Conservation (phyloP, 2,329 filamentous ascomycete species). For the Phaeosphaeriaceae sp. region DNA sequence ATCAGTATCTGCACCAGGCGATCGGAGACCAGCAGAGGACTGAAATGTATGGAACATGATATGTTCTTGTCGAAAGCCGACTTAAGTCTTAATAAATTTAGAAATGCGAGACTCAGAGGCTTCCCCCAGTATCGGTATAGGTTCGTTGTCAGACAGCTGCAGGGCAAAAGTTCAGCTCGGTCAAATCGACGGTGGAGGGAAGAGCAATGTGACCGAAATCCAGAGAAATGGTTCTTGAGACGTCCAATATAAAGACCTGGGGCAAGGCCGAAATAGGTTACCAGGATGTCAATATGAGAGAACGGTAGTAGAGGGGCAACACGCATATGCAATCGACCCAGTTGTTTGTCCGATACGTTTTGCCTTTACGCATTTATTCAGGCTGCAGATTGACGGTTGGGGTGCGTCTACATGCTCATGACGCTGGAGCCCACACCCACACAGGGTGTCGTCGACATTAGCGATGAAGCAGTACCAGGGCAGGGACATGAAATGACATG, state of each 20-base stretch:
- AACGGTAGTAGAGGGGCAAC: slow-evolving; percentile 17
- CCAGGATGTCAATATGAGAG: slow-evolving; percentile 8
- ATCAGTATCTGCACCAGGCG: slow-evolving; percentile 42
- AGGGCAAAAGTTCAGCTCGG: slow-evolving; percentile 12
- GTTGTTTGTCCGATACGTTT: slow-evolving; percentile 6
- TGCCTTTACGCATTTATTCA: slow-evolving; percentile 21
- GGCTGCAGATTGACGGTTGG: slow-evolving; percentile 26
- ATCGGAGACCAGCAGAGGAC: slow-evolving; percentile 41
- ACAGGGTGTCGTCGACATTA: slow-evolving; percentile 10
- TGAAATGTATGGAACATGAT: slow-evolving; percentile 57
- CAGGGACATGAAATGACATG: background rate
- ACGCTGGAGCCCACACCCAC: slow-evolving; percentile 11
- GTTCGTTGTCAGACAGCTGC: slow-evolving; percentile 12
- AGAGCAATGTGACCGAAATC: slow-evolving; percentile 7
- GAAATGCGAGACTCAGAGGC: slow-evolving; percentile 8
- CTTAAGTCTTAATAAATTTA: slow-evolving; percentile 1
- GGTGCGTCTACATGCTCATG: slow-evolving; percentile 7
- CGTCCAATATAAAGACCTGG: slow-evolving; percentile 21
- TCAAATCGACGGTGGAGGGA: slow-evolving; percentile 11
- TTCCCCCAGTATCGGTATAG: slow-evolving; percentile 9
- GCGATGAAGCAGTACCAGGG: slow-evolving; percentile 18
- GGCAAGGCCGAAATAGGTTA: slow-evolving; percentile 2
- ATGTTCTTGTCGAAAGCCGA: slow-evolving; percentile 1
- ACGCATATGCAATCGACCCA: slow-evolving; percentile 9
- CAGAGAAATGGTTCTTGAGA: slow-evolving; percentile 17